Evolutionary conservation across 2,329 filamentous ascomycete genomes (phyloP), one percentile per base, ranked within the genome.

Genomic region (Diaporthe australafricana): DNA sequence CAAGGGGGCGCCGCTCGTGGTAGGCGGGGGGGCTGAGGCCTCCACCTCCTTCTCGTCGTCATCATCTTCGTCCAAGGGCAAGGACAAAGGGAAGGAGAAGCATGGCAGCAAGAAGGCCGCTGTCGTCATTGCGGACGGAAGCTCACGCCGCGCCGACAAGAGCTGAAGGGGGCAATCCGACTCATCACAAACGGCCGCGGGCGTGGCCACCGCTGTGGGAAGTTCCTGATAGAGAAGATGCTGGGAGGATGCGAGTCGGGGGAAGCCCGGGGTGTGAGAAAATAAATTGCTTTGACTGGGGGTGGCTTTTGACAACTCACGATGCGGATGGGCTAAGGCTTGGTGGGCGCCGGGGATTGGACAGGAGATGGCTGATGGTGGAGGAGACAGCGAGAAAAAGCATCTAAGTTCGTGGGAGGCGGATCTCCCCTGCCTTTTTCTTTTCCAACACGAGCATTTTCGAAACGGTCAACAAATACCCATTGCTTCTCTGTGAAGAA

Each of bases 51-150:
- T 32, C 22, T 50, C 71, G 35, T 45, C 52, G 32, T 45, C 63
- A 20, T 55, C 63, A 32, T 30, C 48, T n/a, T 40, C 42, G 32
- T 56, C 45, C 22, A 69, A 52, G 53, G 22, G 22, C 57, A 70
- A 66, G 56, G 56, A 53, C 40, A 70, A 70, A 47, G 68, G 45
- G 5, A 72, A 70, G 66, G 70, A 72, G 40, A 70, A 67, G 35
- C 57, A 67, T 52, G 38, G 47, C 35, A 27, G 68, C 66, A 74
- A 70, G 65, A 72, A 70, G 45, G 63, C 56, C 25, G 50, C 69
- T 22, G 67, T 74, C 20, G 60, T 74, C n/a, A 70, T 74, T 25
- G 72, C 70, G 6, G 70, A 74, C 50, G 72, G 72, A 1, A 73
- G 72, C 70, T 42, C 45, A 48, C 65, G 62, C 32, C 52, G 48